These are phyloP conservation scores for Trametes maxima DNA, from an alignment of 768 basidiomycete genomes.

Conservation along the genomic window DNA sequence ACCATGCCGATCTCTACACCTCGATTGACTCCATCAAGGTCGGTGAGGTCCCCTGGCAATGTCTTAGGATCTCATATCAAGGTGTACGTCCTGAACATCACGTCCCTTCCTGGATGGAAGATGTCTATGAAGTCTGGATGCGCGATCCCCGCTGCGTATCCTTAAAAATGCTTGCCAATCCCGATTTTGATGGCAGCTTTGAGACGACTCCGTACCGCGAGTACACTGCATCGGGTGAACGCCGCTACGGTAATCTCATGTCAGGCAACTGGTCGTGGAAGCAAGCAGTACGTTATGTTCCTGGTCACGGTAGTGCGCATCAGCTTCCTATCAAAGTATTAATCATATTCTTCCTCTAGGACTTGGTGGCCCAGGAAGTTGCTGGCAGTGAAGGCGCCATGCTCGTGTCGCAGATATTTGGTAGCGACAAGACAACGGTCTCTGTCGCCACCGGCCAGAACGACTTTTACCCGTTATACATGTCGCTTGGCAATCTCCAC, in stretches of 20 bases:
- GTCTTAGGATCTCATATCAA: constrained; percentile 34
- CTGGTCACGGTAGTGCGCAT: too few species aligned
- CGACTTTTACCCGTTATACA: constrained; percentile 34
- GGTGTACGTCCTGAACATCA: not conserved
- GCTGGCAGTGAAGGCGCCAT: not conserved
- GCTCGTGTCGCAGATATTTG: not conserved
- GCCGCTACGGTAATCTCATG: not conserved
- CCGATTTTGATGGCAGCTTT: not conserved
- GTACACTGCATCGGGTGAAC: not conserved
- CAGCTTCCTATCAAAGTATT: too few species aligned
- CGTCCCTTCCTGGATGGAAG: not conserved
- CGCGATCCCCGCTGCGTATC: not conserved
- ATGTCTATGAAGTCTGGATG: not conserved
- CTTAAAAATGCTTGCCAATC: not conserved
- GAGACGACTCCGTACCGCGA: not conserved
- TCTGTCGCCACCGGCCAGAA: constrained; percentile 31
- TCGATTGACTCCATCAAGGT: constrained; percentile 33
- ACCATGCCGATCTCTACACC: constrained; percentile 24
- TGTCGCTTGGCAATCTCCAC: constrained; percentile 27
- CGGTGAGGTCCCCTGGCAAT: constrained; percentile 42
- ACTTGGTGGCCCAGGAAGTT: not conserved
- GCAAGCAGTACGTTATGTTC: constrained; percentile 3
- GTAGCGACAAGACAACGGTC: constrained; percentile 25
- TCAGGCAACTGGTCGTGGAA: not conserved
- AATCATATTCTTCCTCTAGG: not conserved